Conservation (phyloP, 2,329 filamentous ascomycete species). For the Diaporthe helianthi region DNA sequence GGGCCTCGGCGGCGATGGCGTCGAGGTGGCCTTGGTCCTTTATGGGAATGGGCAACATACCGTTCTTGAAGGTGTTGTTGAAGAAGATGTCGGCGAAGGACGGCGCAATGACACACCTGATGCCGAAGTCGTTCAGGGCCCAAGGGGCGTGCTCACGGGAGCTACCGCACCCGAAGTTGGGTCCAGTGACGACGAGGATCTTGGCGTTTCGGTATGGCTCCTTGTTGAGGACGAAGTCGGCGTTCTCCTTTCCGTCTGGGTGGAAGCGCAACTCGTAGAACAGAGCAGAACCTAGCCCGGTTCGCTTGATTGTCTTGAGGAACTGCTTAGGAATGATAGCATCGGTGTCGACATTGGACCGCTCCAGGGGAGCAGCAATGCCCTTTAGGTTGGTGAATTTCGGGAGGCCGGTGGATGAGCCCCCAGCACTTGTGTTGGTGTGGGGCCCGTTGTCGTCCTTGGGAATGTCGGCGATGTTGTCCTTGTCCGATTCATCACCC, state of each 20-base stretch:
- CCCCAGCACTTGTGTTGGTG: slow-evolving; percentile 64
- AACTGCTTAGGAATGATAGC: slow-evolving; percentile 99
- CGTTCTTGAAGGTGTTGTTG: slow-evolving; percentile 99
- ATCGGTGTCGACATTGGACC: slow-evolving; percentile 95
- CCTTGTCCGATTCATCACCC: slow-evolving; percentile 59
- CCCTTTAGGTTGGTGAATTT: slow-evolving; percentile 87
- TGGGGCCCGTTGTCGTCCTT: slow-evolving; percentile 68
- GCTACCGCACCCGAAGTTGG: slow-evolving; percentile 94
- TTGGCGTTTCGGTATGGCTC: slow-evolving; percentile 84
- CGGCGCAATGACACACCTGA: slow-evolving; percentile 90
- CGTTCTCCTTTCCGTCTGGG: slow-evolving; percentile 75
- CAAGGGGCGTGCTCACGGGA: slow-evolving; percentile 96
- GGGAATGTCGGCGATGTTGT: slow-evolving; percentile 63
- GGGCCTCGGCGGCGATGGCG: slow-evolving; percentile 77
- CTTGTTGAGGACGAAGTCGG: slow-evolving; percentile 88
- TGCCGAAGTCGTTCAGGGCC: slow-evolving; percentile 96
- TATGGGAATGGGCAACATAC: slow-evolving; percentile 90
- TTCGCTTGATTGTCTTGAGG: slow-evolving; percentile 98
- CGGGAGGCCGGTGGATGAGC: slow-evolving; percentile 70
- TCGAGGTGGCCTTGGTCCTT: slow-evolving; percentile 70
- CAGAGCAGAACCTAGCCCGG: slow-evolving; percentile 85
- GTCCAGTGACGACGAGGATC: slow-evolving; percentile 89
- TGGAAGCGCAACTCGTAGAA: slow-evolving; percentile 87
- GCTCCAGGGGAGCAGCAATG: slow-evolving; percentile 85
- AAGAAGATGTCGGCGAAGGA: slow-evolving; percentile 93